Evolutionary conservation across 306 rosid genomes (phyloP).

Genomic region (Ochetophila trinervis): DNA sequence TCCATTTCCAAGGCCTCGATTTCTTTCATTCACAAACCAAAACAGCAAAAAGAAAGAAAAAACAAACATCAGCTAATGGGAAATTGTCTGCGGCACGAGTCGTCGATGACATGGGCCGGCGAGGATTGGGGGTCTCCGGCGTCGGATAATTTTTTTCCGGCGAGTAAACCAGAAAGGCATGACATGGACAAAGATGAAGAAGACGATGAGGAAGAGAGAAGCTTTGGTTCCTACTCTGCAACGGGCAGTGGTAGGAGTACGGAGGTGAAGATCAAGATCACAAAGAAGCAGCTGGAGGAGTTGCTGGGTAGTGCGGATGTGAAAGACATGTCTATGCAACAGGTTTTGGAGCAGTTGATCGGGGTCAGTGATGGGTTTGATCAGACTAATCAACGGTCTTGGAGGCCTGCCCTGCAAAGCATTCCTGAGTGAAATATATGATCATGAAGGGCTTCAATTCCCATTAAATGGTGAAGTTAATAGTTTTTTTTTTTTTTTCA

Average conservation of each 20-base stretch:
- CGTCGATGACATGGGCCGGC: conserved; percentile 34
- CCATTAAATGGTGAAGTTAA: not conserved
- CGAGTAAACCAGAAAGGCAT: not conserved
- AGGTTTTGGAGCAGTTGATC: conserved; percentile 52
- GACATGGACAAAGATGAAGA: conserved; percentile 2
- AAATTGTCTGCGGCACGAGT: conserved; percentile 60
- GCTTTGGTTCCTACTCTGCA: not conserved
- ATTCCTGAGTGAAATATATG: conserved; percentile 62
- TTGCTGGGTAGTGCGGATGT: conserved; percentile 45
- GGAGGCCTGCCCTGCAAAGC: conserved; percentile 74
- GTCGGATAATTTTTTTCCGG: not conserved
- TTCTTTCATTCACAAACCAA: not conserved
- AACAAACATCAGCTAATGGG: conserved; percentile 42
- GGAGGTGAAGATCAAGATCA: conserved; percentile 73
- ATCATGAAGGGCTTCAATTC: not conserved
- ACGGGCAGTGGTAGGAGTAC: conserved; percentile 4
- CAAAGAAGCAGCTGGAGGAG: conserved; percentile 65
- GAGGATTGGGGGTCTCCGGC: conserved; percentile 44
- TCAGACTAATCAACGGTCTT: conserved; percentile 41
- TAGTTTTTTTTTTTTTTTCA: too few species aligned
- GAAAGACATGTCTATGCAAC: conserved; percentile 51
- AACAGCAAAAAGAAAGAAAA: not conserved
- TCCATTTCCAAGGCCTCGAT: conserved; percentile 10
- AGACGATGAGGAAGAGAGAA: not conserved
- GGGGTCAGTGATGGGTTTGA: conserved; percentile 27